phyloP scores from a whole-genome alignment of 2,329 filamentous ascomycete genomes.

The Sarocladium brachiariae region DNA sequence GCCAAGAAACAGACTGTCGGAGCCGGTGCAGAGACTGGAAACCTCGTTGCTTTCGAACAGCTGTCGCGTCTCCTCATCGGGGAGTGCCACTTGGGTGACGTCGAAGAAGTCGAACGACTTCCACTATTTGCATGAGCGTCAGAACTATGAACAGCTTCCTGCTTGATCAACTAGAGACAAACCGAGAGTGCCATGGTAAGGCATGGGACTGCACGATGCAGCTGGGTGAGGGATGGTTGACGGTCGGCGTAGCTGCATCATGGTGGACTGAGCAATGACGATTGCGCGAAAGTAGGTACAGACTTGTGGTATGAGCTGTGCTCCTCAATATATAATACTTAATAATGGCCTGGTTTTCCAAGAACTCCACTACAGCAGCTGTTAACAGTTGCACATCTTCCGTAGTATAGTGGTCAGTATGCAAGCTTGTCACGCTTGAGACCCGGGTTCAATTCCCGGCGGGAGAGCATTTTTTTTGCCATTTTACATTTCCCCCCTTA shows the following conservation, averaged over 20 bases:
- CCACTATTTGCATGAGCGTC: constrained; percentile 54
- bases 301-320: neutral
- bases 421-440: no score
- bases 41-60: constrained; percentile 80
- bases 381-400: constrained; percentile 10
- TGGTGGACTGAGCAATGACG: constrained; percentile 10
- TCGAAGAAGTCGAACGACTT: constrained; percentile 99
- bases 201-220: constrained; percentile 11
- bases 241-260: neutral
- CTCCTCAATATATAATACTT: neutral
- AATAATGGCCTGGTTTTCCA: neutral
- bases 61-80: constrained; percentile 69
- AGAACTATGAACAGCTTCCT: neutral
- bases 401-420: no score
- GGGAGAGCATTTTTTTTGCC: constrained; percentile 12
- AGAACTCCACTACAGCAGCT: constrained; percentile 13
- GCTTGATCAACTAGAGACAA: neutral
- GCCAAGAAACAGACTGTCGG: constrained; percentile 83
- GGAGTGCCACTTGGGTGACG: constrained; percentile 73
- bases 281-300: constrained; percentile 4
- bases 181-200: constrained; percentile 20
- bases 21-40: constrained; percentile 77
- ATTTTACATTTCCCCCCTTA: no score
- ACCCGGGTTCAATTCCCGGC: no score
- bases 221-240: neutral